phyloP scores from a whole-genome alignment of 495 filamentous ascomycete species.

The Penicillium nucicola region DNA sequence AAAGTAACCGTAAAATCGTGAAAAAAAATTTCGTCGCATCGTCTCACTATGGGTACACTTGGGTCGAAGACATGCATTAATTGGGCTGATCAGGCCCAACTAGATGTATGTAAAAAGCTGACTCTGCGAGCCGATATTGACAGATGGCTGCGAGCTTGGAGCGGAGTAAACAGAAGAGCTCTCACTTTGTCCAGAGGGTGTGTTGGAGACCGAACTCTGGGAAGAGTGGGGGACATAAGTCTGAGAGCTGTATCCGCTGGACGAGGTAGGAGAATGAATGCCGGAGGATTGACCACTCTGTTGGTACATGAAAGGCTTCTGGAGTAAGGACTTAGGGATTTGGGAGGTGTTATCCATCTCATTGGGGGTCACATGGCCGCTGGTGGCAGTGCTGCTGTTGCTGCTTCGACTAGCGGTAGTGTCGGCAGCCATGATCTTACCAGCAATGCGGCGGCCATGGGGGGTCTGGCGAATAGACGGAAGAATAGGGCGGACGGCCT shows the following conservation, averaged over 20 bases:
- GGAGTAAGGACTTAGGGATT: conserved; percentile 29
- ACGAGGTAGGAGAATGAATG: conserved; percentile 19
- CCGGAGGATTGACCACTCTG: conserved; percentile 14
- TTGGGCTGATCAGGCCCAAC: conserved; percentile 8
- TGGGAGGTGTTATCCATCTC: conserved; percentile 33
- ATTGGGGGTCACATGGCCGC: conserved; percentile 38
- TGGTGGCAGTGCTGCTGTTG: conserved; percentile 32
- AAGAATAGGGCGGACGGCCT: conserved; percentile 78
- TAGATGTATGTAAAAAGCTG: conserved; percentile 35
- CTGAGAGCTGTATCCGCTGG: conserved; percentile 26
- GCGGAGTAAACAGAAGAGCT: conserved; percentile 25
- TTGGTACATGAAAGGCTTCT: conserved; percentile 31
- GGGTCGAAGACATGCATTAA: conserved; percentile 19
- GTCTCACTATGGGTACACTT: conserved; percentile 45
- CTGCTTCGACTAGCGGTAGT: conserved; percentile 30
- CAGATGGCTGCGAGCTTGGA: conserved; percentile 22
- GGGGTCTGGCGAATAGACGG: conserved; percentile 81
- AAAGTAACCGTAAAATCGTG: conserved; percentile 42
- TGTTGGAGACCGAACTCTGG: conserved; percentile 27
- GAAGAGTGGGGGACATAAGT: conserved; percentile 27
- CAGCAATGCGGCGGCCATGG: conserved; percentile 86
- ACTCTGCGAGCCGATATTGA: conserved; percentile 25
- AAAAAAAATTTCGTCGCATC: conserved; percentile 40
- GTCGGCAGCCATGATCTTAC: conserved; percentile 64
- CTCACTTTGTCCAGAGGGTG: conserved; percentile 31